Evolutionary conservation across 2,329 filamentous ascomycete species (phyloP).

Genomic region (Lecanicillium sp.): DNA sequence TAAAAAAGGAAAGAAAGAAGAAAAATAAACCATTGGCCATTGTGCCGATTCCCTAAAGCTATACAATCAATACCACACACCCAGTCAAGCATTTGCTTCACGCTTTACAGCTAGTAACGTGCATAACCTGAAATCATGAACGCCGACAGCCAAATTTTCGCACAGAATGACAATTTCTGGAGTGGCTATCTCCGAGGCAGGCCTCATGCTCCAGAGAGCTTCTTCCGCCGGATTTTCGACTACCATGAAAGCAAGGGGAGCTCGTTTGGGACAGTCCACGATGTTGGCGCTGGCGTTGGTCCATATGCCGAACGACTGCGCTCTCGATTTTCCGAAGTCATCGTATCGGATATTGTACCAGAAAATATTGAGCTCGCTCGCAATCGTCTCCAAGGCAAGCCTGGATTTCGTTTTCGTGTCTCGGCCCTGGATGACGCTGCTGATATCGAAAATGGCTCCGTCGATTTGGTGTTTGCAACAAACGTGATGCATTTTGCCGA

Average conservation of each 20-base stretch:
- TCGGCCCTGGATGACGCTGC: slow-evolving; percentile 12
- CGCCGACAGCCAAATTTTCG: too few relatives aligned
- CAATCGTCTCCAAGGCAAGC: slow-evolving; percentile 9
- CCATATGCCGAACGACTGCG: slow-evolving; percentile 12
- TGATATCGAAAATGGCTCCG: slow-evolving; percentile 9
- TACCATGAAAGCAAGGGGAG: slow-evolving; percentile 14
- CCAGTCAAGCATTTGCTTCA: too few relatives aligned
- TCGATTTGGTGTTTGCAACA: slow-evolving; percentile 12
- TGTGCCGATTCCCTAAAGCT: too few relatives aligned
- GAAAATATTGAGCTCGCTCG: slow-evolving; percentile 13
- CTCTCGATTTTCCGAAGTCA: slow-evolving; percentile 13
- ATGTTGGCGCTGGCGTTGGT: slow-evolving; percentile 16
- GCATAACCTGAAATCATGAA: too few relatives aligned
- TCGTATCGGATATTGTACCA: slow-evolving; percentile 15
- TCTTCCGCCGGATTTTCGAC: slow-evolving; percentile 16
- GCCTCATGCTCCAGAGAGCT: slow-evolving; percentile 7
- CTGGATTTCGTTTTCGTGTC: slow-evolving; percentile 11
- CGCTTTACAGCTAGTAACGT: too few relatives aligned
- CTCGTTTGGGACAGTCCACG: slow-evolving; percentile 12
- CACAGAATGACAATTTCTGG: slow-evolving; percentile 16
- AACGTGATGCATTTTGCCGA: slow-evolving; percentile 13
- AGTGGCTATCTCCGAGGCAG: slow-evolving; percentile 17
- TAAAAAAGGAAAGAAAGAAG: too few relatives aligned
- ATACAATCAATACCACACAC: too few relatives aligned
- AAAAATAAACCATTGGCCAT: too few relatives aligned